Percentiles rank a stretch among this genome's conserved stretches.
These are phyloP conservation scores for Patellifolia procumbens DNA, from an alignment of 179 eudicot genomes.

Conservation along the genomic window DNA sequence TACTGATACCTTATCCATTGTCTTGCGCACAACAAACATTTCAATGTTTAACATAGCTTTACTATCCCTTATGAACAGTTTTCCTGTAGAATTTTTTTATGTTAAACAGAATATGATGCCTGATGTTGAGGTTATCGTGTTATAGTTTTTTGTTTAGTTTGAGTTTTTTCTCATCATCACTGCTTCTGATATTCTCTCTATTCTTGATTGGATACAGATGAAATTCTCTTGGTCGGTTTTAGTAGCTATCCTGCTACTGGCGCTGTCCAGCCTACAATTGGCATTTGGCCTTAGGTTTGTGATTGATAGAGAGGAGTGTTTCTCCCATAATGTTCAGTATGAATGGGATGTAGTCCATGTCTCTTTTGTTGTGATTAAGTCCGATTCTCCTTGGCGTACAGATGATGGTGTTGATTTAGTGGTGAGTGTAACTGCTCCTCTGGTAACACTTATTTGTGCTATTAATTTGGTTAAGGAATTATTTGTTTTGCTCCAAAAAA, in stretches of 20 bases:
- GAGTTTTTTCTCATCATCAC: background rate
- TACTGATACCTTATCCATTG: background rate
- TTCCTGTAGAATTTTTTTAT: background rate
- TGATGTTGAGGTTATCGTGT: background rate
- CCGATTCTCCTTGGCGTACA: constrained; percentile 67
- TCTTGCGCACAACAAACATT: background rate
- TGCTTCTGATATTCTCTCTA: background rate
- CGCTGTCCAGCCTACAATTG: constrained; percentile 42
- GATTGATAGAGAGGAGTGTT: constrained; percentile 82
- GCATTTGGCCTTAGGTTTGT: constrained; percentile 71
- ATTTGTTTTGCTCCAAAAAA: background rate
- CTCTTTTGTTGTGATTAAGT: constrained; percentile 82
- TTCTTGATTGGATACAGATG: constrained; percentile 29
- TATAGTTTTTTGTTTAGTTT: background rate
- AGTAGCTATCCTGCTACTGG: constrained; percentile 31
- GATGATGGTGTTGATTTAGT: constrained; percentile 85
- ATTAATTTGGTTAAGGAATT: background rate
- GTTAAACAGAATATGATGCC: no score
- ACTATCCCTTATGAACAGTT: background rate
- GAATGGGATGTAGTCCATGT: constrained; percentile 65
- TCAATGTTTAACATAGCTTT: background rate
- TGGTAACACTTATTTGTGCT: background rate
- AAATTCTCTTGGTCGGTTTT: constrained; percentile 6
- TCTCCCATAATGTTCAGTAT: constrained; percentile 74
- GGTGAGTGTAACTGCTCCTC: constrained; percentile 43